Evolutionary conservation across 768 basidiomycete species (phyloP), one percentile per base, ranked within the genome.

Genomic region (Suillus decipiens): DNA sequence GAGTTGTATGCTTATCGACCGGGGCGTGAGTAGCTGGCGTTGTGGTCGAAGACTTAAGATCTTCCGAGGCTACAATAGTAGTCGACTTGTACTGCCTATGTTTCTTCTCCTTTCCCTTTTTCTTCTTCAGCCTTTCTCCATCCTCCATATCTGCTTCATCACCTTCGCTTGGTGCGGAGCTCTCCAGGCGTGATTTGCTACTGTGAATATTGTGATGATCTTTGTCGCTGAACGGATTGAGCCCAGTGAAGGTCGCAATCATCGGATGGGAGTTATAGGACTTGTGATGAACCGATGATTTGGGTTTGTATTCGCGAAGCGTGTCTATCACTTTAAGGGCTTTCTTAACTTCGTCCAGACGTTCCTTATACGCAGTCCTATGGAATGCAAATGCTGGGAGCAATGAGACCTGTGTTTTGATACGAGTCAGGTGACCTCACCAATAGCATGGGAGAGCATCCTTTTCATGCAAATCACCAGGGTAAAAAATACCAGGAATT

Each of bases 401-500:
- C 22, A 15, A n/a, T 47, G 22, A 62, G 64, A 19, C 39, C 42
- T 34, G 28, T 64, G 64, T 22, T 10, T 14, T 22, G 17, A 54
- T 3, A 10, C 14, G 22, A 19, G n/a, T 15, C 7, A 19, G 9
- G 47, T 28, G 36, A 42, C 3, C 68, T 19, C 68, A 82, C 81
- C 82, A 39, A 92, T 84, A 39, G 83, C 79, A 68, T 92, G 90
- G 1, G 87, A 87, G 22, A 91, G 73, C 82, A 93, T 87, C 66
- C 83, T 79, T 71, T 90, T 89, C 10, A 76, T 73, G 62, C 84
- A 88, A 65, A 85, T 73, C 14, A 92, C 80, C 15, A 93, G 77
- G 2, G 81, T 79, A n/a, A 89, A 74, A 77, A 93, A 93, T 77
- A 93, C 93, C 39, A 90, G 67, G 70, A 93, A 91, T 67, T 89